Evolutionary conservation across 257 asterid species (phyloP).

Genomic region (Plantago major): DNA sequence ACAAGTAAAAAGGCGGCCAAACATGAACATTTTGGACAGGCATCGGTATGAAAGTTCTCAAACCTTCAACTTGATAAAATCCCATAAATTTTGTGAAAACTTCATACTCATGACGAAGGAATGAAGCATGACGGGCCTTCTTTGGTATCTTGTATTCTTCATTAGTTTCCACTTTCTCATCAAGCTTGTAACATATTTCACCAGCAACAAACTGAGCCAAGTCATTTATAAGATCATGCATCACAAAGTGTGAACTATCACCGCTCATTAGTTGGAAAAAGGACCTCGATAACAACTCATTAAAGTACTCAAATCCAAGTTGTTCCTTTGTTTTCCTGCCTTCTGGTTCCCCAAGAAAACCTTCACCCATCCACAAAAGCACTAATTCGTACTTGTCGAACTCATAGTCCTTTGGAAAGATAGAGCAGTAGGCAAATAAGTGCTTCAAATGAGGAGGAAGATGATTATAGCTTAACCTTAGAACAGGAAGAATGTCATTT

Average conservation of each 20-base stretch:
- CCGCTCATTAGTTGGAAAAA: slow-evolving; percentile 40
- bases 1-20: slow-evolving; percentile 46
- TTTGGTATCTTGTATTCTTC: slow-evolving; percentile 22
- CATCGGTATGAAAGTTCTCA: slow-evolving; percentile 55
- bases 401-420: slow-evolving; percentile 62
- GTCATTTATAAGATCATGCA: slow-evolving; percentile 56
- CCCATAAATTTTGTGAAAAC: slow-evolving; percentile 32
- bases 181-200: slow-evolving; percentile 39
- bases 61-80: slow-evolving; percentile 25
- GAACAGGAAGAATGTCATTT: slow-evolving; percentile 37
- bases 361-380: slow-evolving; percentile 56
- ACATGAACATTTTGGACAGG: slow-evolving; percentile 38
- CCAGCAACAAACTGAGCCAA: slow-evolving; percentile 54
- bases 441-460: slow-evolving; percentile 61
- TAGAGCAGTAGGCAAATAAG: slow-evolving; percentile 55
- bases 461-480: slow-evolving; percentile 51
- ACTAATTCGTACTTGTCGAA: slow-evolving; percentile 50
- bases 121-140: slow-evolving; percentile 41
- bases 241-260: slow-evolving; percentile 32
- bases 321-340: slow-evolving; percentile 33
- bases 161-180: slow-evolving; percentile 42
- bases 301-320: slow-evolving; percentile 42
- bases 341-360: slow-evolving; percentile 39
- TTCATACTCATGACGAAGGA: slow-evolving; percentile 34
- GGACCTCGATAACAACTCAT: slow-evolving; percentile 44